These are phyloP conservation scores for Candida schatavii DNA, from an alignment of 805 yeast genomes.

Conservation along the genomic window DNA sequence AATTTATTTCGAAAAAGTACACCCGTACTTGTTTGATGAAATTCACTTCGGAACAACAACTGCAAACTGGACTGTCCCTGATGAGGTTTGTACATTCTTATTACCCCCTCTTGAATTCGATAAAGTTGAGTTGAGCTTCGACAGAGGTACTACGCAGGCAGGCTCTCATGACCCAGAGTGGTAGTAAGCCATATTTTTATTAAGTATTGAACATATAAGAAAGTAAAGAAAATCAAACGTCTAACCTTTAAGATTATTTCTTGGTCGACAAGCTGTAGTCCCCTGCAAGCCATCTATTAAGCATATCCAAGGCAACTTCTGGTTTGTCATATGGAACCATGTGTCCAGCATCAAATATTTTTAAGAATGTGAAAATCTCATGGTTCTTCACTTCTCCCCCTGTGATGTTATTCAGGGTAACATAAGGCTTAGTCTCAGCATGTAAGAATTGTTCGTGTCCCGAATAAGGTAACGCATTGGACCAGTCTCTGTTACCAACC, in stretches of 20 bases:
- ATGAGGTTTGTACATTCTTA: constrained; percentile 10
- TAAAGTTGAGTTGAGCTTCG: constrained; percentile 10
- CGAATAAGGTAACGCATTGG: constrained; percentile 30
- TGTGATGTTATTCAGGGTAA: constrained; percentile 29
- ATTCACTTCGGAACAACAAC: constrained; percentile 6
- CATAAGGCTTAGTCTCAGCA: constrained; percentile 38
- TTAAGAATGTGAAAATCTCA: constrained; percentile 72
- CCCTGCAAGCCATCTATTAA: constrained; percentile 81
- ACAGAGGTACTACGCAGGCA: constrained; percentile 12
- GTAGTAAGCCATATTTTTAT: too few relatives aligned
- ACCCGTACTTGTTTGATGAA: constrained; percentile 9
- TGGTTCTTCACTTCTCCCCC: constrained; percentile 77
- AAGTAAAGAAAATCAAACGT: too few relatives aligned
- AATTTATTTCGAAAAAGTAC: constrained; percentile 7
- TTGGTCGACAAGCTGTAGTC: constrained; percentile 37
- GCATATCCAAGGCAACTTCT: constrained; percentile 69
- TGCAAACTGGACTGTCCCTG: constrained; percentile 11
- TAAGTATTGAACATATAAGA: too few relatives aligned
- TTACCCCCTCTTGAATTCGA: constrained; percentile 11
- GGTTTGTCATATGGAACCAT: constrained; percentile 96
- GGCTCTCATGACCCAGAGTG: constrained; percentile 14
- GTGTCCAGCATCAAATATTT: constrained; percentile 90
- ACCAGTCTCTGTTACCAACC: constrained; percentile 44
- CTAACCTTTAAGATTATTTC: too few relatives aligned
- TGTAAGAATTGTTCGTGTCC: constrained; percentile 17